Conservation (phyloP, 2,329 filamentous ascomycete species). For the Xylariales sp. region DNA sequence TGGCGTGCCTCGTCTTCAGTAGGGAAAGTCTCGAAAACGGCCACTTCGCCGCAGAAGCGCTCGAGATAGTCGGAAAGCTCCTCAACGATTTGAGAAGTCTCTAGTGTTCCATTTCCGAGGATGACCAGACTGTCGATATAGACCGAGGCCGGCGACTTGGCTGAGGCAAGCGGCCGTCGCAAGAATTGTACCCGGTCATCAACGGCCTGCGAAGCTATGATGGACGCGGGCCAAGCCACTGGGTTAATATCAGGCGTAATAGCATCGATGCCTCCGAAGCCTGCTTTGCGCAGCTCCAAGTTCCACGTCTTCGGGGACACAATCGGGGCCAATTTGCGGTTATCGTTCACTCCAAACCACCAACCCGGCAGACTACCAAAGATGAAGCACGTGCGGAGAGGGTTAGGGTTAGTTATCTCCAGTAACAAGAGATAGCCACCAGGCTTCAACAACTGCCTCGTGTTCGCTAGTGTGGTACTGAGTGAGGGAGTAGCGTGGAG, state of each 20-base stretch:
- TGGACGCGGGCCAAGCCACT: constrained; percentile 6
- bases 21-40: constrained; percentile 29
- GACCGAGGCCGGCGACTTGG: background rate
- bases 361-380: constrained; percentile 39
- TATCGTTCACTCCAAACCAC: constrained; percentile 46
- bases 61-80: constrained; percentile 23
- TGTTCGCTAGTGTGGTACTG: constrained; percentile 43
- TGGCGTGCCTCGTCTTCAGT: constrained; percentile 16
- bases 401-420: constrained; percentile 22
- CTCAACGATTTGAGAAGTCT: constrained; percentile 15
- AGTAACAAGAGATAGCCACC: constrained; percentile 53
- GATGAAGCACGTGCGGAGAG: constrained; percentile 10
- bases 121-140: constrained; percentile 32
- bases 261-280: constrained; percentile 36
- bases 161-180: constrained; percentile 23
- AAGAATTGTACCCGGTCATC: constrained; percentile 34
- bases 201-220: constrained; percentile 34
- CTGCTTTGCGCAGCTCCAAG: background rate
- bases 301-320: constrained; percentile 29
- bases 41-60: constrained; percentile 27
- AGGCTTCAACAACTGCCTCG: constrained; percentile 50
- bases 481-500: constrained; percentile 47
- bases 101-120: constrained; percentile 10
- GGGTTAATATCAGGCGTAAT: constrained; percentile 10
- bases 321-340: constrained; percentile 27